Conservation (phyloP, 2,329 filamentous ascomycete species). For the Lasiodiplodia sp. region DNA sequence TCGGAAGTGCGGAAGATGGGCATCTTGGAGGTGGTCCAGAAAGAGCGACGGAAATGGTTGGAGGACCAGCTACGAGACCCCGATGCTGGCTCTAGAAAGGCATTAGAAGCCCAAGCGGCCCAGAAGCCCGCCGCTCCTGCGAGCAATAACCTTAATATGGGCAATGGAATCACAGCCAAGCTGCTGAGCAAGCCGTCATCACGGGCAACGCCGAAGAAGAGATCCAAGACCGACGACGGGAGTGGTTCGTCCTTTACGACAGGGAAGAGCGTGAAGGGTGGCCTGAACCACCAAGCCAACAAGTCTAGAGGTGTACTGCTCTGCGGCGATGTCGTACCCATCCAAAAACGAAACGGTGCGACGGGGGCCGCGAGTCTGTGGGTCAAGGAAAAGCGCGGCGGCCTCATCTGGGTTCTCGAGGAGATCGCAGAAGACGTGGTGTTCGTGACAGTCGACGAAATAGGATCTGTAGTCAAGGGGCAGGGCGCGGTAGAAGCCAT, state of each 20-base stretch:
- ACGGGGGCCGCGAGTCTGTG: constrained; percentile 93
- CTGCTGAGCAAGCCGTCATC: constrained; percentile 83
- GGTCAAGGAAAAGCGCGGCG: constrained; percentile 96
- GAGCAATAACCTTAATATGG: constrained; percentile 64
- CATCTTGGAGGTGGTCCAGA: constrained; percentile 91
- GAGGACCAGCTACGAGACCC: constrained; percentile 80
- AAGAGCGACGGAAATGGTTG: constrained; percentile 87
- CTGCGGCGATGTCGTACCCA: constrained; percentile 97
- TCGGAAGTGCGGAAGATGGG: constrained; percentile 93
- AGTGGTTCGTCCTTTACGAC: constrained; percentile 56
- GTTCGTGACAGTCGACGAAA: constrained; percentile 76
- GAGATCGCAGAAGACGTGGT: constrained; percentile 96
- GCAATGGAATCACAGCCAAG: constrained; percentile 86
- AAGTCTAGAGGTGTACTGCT: constrained; percentile 89
- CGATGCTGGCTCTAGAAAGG: constrained; percentile 53
- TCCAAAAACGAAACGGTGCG: constrained; percentile 91
- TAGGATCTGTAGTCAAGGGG: constrained; percentile 74
- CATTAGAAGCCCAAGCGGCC: constrained; percentile 45
- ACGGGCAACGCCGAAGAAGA: constrained; percentile 60
- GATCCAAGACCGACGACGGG: constrained; percentile 71
- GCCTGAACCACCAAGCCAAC: constrained; percentile 70
- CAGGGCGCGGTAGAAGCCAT: constrained; percentile 83
- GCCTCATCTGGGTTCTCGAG: constrained; percentile 96
- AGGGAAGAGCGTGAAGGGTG: constrained; percentile 61
- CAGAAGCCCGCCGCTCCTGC: constrained; percentile 38